Conservation (phyloP, 805 yeast genomes). For the Saturnispora serradocipensis region DNA sequence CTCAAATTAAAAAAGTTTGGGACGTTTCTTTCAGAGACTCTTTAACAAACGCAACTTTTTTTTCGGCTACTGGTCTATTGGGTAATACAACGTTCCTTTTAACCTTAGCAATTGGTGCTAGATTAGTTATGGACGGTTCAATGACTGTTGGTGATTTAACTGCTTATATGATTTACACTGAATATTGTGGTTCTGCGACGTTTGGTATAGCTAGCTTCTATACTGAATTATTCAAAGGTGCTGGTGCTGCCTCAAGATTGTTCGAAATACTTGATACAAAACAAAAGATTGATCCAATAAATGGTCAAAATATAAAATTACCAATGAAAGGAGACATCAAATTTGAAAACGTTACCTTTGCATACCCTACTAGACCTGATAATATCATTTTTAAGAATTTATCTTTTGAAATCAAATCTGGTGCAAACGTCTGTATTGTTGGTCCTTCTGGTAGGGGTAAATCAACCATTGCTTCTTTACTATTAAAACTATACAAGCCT, state of each 20-base stretch:
- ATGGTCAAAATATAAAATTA: slow-evolving; percentile 41
- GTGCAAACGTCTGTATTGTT: slow-evolving; percentile 86
- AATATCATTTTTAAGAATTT: slow-evolving; percentile 55
- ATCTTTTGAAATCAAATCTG: slow-evolving; percentile 57
- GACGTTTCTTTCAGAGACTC: slow-evolving; percentile 76
- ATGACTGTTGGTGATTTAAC: slow-evolving; percentile 84
- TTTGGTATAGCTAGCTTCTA: slow-evolving; percentile 88
- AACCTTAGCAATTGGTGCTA: slow-evolving; percentile 70
- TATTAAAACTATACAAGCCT: slow-evolving; percentile 81
- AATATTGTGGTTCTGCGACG: slow-evolving; percentile 86
- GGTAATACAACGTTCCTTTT: slow-evolving; percentile 77
- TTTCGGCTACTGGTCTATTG: slow-evolving; percentile 71
- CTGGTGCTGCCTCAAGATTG: slow-evolving; percentile 89
- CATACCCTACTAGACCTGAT: slow-evolving; percentile 81
- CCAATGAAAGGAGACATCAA: slow-evolving; percentile 46
- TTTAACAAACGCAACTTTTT: slow-evolving; percentile 65
- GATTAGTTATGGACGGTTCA: slow-evolving; percentile 62
- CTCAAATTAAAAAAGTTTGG: slow-evolving; percentile 59
- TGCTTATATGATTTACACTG: slow-evolving; percentile 91
- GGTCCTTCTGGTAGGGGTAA: slow-evolving; percentile 97
- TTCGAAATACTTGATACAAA: slow-evolving; percentile 79
- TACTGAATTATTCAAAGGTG: slow-evolving; percentile 92
- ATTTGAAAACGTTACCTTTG: slow-evolving; percentile 59
- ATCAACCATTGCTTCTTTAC: slow-evolving; percentile 74
- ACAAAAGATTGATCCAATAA: slow-evolving; percentile 61